Evolutionary conservation across 2,329 filamentous ascomycete genomes (phyloP), one percentile per base, ranked within the genome.

Genomic region (Diplodia scrobiculata): DNA sequence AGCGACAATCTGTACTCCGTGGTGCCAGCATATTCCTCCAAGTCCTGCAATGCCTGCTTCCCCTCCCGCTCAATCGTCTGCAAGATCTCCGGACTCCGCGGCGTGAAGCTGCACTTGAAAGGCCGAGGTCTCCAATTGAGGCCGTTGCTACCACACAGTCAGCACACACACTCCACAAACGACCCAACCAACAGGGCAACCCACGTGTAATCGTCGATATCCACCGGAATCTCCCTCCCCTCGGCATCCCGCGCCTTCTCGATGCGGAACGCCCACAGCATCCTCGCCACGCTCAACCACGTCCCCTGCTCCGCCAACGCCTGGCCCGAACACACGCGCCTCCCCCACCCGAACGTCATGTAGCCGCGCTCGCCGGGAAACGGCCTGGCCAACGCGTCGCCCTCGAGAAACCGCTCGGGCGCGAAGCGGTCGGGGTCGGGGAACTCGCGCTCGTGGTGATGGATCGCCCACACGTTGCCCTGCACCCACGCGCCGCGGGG

Each of bases 271-370:
- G 79, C 84, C 84, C 86, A 87, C 6, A 88, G 76, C 32, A 87
- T 70, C 14, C 85, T 76, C 9, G 84, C 83, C 52, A 87, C 78
- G 0, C 82, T 85, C 70, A 87, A 81, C 79, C 84, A 87, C 0
- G 84, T 84, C 5, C 85, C 84, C 70, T 86, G 84, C 73, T 88
- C 85, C 1, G 85, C 85, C 19, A 87, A 76, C 63, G 86, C 82
- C 34, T 84, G 83, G 0, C 86, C 86, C 2, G 82, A 84, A 72
- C 86, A 88, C 51, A 87, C 80, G 27, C 86, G 78, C 5, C 85
- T 78, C 1, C 85, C 85, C 9, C 81, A 82, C 21, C 85, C 85
- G 65, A 85, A 87, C 0, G 78, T 80, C 72, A 84, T 86, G 9
- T 83, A 80, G 55, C 86, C 84, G 14, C 83, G 78, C 70, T 83